Conservation (phyloP, 2,329 filamentous ascomycete species). For the Cladosporium sp. region DNA sequence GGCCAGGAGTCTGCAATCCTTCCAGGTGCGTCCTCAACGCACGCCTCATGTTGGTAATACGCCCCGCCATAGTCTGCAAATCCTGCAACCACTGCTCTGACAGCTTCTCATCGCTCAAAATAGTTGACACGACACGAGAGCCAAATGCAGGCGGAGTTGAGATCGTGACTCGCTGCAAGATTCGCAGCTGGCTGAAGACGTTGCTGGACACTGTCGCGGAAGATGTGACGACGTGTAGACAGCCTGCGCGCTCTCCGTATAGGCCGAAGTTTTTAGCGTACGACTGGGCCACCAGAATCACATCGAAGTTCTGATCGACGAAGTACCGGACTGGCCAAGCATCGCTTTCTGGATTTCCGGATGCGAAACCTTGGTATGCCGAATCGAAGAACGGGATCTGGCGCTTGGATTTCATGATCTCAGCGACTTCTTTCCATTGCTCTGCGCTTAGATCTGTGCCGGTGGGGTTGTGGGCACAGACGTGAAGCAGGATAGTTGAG, state of each 20-base stretch:
- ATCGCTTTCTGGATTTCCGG: conserved; percentile 77
- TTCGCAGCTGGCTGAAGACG: conserved; percentile 75
- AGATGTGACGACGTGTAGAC: conserved; percentile 71
- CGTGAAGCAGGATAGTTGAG: conserved; percentile 86
- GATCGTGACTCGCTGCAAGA: conserved; percentile 90
- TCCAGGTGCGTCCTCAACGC: conserved; percentile 71
- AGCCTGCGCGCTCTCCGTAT: conserved; percentile 87
- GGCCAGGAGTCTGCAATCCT: conserved; percentile 72
- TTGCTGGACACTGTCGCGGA: conserved; percentile 59
- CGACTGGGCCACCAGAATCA: conserved; percentile 45
- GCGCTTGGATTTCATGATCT: conserved; percentile 66
- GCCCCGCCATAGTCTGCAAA: conserved; percentile 80
- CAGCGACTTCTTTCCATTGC: conserved; percentile 88
- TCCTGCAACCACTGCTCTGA: conserved; percentile 86
- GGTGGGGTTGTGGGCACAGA: conserved; percentile 96
- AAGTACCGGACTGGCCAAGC: conserved; percentile 91
- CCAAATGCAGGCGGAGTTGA: conserved; percentile 89
- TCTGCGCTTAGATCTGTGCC: conserved; percentile 90
- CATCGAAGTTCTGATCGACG: conserved; percentile 79
- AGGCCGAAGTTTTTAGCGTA: conserved; percentile 59
- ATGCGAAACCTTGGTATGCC: conserved; percentile 96
- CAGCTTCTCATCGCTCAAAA: conserved; percentile 71
- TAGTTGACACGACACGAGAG: conserved; percentile 71
- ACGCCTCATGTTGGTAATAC: conserved; percentile 81
- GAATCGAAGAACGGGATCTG: conserved; percentile 99